Evolutionary conservation across 768 basidiomycete genomes (phyloP), one percentile per base, ranked within the genome.

Genomic region (Guyanaporus albipodus): DNA sequence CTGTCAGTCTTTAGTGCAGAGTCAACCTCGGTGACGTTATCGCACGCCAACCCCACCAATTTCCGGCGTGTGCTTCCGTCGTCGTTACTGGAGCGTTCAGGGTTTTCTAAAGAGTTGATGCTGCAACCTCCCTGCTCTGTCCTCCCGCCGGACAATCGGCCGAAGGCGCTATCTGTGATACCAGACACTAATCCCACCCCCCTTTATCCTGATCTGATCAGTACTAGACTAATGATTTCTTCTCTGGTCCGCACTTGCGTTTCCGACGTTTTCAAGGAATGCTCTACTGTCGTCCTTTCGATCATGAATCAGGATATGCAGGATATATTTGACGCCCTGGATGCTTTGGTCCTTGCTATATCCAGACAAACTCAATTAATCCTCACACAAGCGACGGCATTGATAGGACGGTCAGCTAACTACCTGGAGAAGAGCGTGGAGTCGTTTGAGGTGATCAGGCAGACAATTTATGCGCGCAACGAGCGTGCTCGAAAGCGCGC

Each of bases 281-380:
- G 70, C 35, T 67, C 73, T 42, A 73, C 73, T 37, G 70, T 70
- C 11, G 60, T 75, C 19, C 58, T 72, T 2, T 67, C 73, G 7
- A 66, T 66, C n/a, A 63, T 82, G 18, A 70, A 71, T 8, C 71
- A 67, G 42, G 83, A 85, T 46, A 61, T 82, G 41, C 69, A 73
- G 18, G 82, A 83, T 52, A 67, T 85, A 17, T 60, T 78, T 27
- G 76, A 77, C 21, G 80, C 79, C 4, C 69, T 85, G 24, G 83
- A 85, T 52, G 78, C 73, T 1, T 71, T 85, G 28, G 65, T 75
- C 49, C 67, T 63, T 26, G 74, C 73, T 34, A 74, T 84, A 42
- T 72, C 71, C 10, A 69, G 67, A 41, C 80, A 83, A 49, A 64
- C 62, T 8, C 59, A 59, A 29, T 49, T 55, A 4, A 36, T 66